Percentiles rank a stretch among this genome's conserved stretches.
These are phyloP conservation scores for Agaricus subrufescens DNA, from an alignment of 768 basidiomycete species.

Conservation along the genomic window DNA sequence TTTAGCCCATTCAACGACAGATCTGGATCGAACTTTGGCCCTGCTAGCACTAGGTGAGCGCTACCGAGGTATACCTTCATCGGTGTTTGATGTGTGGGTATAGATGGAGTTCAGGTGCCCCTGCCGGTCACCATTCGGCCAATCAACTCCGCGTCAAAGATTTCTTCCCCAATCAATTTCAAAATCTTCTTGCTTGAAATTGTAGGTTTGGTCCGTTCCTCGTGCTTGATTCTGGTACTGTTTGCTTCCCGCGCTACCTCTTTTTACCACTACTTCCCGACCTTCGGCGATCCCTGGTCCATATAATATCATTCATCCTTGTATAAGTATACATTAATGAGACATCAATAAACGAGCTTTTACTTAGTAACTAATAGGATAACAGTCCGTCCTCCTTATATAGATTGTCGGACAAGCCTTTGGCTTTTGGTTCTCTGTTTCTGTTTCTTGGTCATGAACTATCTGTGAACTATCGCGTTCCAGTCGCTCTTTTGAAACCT, in stretches of 20 bases:
- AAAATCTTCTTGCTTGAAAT: constrained; percentile 11
- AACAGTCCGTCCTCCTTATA: no score
- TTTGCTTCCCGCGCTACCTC: constrained; percentile 8
- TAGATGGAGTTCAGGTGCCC: neutral
- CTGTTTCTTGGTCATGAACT: no score
- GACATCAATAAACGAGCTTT: no score
- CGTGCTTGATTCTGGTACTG: constrained; percentile 1
- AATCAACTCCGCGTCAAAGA: constrained; percentile 2
- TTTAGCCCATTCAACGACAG: neutral
- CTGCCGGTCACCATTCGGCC: neutral
- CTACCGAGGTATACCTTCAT: neutral
- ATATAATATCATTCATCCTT: neutral
- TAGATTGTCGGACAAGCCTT: no score
- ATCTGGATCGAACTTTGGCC: neutral
- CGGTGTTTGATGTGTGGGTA: neutral
- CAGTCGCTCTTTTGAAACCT: no score
- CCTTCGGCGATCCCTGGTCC: neutral
- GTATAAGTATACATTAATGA: neutral
- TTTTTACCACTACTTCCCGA: neutral
- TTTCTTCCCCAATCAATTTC: constrained; percentile 5
- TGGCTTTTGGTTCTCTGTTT: no score
- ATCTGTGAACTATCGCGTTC: no score
- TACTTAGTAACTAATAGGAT: no score
- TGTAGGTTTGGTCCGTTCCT: constrained; percentile 2
- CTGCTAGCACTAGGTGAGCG: neutral